Base-by-base conservation (phyloP, 2,329 filamentous ascomycete species). In the Sarocladiaceae sp. region DNA sequence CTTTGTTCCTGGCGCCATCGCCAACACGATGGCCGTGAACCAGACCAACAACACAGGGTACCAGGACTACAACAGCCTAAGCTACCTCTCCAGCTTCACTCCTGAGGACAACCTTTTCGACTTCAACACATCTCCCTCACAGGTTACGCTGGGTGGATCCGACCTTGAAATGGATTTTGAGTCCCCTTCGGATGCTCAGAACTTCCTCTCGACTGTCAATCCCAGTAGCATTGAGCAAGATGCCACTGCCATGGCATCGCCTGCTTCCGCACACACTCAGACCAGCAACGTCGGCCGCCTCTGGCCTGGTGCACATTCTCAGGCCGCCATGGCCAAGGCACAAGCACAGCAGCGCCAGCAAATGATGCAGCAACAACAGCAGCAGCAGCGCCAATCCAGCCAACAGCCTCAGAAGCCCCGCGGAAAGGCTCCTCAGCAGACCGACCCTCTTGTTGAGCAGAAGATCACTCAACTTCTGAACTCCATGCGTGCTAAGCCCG, bases 231-330 rank as follows among this genome's bases (percentile, higher is more conserved):
- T 93, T 50, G 78, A 85, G 58, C 80, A 85, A 55, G 58, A 60
- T 5, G 49, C 80, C 23, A 69, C 73, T 43, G 60, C 67, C 29
- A 63, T 67, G 2, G 74, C 65, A 4, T 66, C 70, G 48, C 72
- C 65, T n/a, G 67, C 69, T 47, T 27, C 37, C 9, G 33, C 16
- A 13, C 19, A 41, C 15, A 66, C 69, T 1, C 69, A 78, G 48
- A 69, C 75, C 27, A 69, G 67, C 59, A 74, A 66, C 48, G 74
- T 82, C 43, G 84, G 87, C 51, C 82, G 89, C 51, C 82, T 94
- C 54, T 96, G 88, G 72, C 91, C 91, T 11, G 91, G 90, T 44
- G 93, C 95, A 76, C 91, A 97, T 68, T 88, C 89, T 58, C 88
- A 89, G 65, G 89, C 88, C 41, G 87, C 87, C 47, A 69, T 88